Percentiles rank a stretch among this genome's conserved stretches.
Evolutionary conservation across 192 early-diverging fungal genomes (phyloP).

Genomic region (Umbelopsis sp.): DNA sequence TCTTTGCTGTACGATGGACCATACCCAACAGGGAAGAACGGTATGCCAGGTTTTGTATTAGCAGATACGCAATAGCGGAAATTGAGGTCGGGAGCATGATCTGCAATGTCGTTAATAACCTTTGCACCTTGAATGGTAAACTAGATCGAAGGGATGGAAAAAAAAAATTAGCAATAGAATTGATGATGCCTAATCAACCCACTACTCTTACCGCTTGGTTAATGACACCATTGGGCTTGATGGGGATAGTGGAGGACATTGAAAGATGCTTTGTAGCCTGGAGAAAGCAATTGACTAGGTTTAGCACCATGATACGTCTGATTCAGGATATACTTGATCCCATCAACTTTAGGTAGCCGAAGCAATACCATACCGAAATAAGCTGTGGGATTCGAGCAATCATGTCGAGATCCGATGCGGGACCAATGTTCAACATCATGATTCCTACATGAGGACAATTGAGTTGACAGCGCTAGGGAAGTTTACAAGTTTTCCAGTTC

Average conservation of each 20-base stretch:
- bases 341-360: background rate
- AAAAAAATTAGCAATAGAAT: background rate
- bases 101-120: background rate
- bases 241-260: background rate
- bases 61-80: conserved; percentile 21
- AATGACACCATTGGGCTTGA: background rate
- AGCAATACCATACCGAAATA: background rate
- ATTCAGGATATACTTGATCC: background rate
- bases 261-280: conserved; percentile 16
- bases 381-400: background rate
- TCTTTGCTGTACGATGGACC: background rate
- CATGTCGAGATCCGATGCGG: background rate
- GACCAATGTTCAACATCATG: conserved; percentile 19
- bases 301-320: background rate
- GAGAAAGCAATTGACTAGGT: background rate
- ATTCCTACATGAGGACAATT: background rate
- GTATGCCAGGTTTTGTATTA: conserved; percentile 13
- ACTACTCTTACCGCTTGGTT: background rate
- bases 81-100: conserved; percentile 2
- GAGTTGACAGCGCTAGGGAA: background rate
- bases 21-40: conserved; percentile 22
- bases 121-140: conserved; percentile 12
- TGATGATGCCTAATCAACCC: background rate
- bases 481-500: background rate
- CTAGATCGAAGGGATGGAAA: background rate